These are phyloP conservation scores for Stachybotrys chlorohalonatus DNA, from an alignment of 2,329 filamentous ascomycete species.

Conservation along the genomic window DNA sequence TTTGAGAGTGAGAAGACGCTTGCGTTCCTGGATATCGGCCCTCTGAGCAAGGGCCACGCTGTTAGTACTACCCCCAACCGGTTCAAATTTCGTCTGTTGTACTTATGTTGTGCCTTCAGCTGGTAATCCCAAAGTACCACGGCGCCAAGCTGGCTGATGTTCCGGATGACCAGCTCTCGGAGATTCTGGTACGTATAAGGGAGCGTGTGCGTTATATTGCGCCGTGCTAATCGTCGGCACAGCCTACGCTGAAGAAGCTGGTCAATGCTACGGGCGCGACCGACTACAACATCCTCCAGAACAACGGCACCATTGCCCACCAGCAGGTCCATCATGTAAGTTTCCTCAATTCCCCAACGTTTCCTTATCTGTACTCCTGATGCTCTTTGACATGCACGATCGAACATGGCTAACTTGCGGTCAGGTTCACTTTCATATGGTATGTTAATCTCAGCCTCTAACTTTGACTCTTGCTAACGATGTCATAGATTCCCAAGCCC, in stretches of 20 bases:
- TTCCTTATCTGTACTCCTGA: no score
- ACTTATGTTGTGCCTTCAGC: slow-evolving; percentile 39
- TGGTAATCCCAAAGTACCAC: slow-evolving; percentile 93
- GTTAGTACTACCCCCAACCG: slow-evolving; percentile 40
- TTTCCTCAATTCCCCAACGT: not conserved
- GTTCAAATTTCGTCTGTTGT: not conserved
- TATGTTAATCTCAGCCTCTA: slow-evolving; percentile 28
- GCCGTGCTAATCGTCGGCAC: not conserved
- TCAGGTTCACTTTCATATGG: slow-evolving; percentile 89
- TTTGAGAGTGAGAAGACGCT: slow-evolving; percentile 89
- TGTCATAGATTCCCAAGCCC: slow-evolving; percentile 74
- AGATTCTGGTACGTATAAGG: slow-evolving; percentile 58
- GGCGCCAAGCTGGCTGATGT: slow-evolving; percentile 88
- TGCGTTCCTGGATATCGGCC: slow-evolving; percentile 94
- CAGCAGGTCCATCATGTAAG: slow-evolving; percentile 72
- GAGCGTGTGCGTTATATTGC: not conserved
- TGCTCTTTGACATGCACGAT: not conserved
- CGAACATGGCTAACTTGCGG: slow-evolving; percentile 1
- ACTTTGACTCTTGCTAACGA: not conserved
- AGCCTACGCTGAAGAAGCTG: slow-evolving; percentile 66
- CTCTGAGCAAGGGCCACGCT: slow-evolving; percentile 79
- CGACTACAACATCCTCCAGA: slow-evolving; percentile 93
- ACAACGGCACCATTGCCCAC: slow-evolving; percentile 87
- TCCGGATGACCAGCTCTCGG: slow-evolving; percentile 75
- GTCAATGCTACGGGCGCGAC: slow-evolving; percentile 64